Evolutionary conservation across 495 filamentous ascomycete species (phyloP), one percentile per base, ranked within the genome.

Genomic region (Tuber calosporum): DNA sequence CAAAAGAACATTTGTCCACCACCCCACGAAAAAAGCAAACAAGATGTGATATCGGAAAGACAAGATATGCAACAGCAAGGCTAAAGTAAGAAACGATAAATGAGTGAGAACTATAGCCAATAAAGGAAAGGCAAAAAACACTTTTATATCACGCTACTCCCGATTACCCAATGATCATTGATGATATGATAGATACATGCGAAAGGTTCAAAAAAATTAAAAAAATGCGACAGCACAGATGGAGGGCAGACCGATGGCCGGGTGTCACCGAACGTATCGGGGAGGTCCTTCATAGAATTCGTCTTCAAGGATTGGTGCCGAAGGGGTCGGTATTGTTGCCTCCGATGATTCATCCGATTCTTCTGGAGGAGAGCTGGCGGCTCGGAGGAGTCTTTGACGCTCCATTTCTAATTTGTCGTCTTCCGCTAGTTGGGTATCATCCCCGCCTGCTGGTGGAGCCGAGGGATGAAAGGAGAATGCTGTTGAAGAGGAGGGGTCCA

Each of bases 381-480:
- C 89, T 74, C 86, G 86, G 68, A 94, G 83, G 6, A 97, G 82
- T 72, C 92, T 86, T 68, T 86, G 88, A 8, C 92, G 87, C 79
- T 97, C 92, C 34, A 93, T 85, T 79, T 97, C 94, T 78, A 91
- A 89, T 81, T 97, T 97, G 80, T 97, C 94, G 20, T 73, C 74
- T 42, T 78, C 73, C 8, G 58, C 66, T 26, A 30, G n/a, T 62
- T 62, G 53, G 7, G 38, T 69, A 38, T 75, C 45, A 4, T 79
- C 66, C 26, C 45, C 41, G 19, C 73, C 68, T 5, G 78, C 22
- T 1, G 70, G 75, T 36, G 81, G 73, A 30, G 81, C 77, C 3
- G 83, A 78, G 19, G 77, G 79, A 26, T 30, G 53, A 26, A 62
- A 30, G 53, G 73, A 73, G 34, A 72, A 78, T 26, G 58, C 53